Base-by-base conservation (phyloP, 2,329 filamentous ascomycete genomes). In the Trichoderma afroharzianum region DNA sequence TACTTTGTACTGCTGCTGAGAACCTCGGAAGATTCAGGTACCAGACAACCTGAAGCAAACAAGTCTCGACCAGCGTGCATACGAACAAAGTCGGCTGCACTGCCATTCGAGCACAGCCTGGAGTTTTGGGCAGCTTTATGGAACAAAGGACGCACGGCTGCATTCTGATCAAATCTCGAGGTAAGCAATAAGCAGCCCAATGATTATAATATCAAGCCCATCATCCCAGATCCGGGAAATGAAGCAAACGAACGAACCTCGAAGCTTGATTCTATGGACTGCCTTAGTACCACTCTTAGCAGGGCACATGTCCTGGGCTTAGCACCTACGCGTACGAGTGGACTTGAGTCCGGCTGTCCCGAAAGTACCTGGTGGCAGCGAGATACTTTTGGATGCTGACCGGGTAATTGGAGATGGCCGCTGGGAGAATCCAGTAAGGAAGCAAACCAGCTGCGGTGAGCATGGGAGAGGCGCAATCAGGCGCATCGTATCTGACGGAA, bases 341-440 rank as follows among this genome's bases (percentile, higher is more conserved):
- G 67, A 53, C 66, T 50, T 36, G 28, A 61, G 57, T 69, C 67
- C 67, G 67, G 67, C 67, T 62, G 67, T 69, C 67, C 67, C 67
- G 67, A 62, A 69, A 24, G 67, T 69, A 69, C 39, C 57, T n/a
- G 9, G 18, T 11, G 28, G 28, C 26, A 14, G 36, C 6, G 57
- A 18, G 67, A 61, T 69, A 69, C 67, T 61, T 67, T 57, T 24
- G 57, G 11, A 9, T 58, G 67, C 67, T 69, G 67, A 62, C 67
- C 28, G 67, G 67, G 30, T 62, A 50, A 61, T 53, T 62, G 39
- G 21, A 43, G n/a, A 30, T 36, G 53, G 18, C 50, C 6, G 14
- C 15, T 30, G 63, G 53, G n/a, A 28, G 9, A 39, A 57, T 24
- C 32, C 33, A 21, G 63, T 6, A 24, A 24, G 47, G 47, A 53